Conservation (phyloP, 2,329 filamentous ascomycete genomes). For the Aureobasidium mangrovei region DNA sequence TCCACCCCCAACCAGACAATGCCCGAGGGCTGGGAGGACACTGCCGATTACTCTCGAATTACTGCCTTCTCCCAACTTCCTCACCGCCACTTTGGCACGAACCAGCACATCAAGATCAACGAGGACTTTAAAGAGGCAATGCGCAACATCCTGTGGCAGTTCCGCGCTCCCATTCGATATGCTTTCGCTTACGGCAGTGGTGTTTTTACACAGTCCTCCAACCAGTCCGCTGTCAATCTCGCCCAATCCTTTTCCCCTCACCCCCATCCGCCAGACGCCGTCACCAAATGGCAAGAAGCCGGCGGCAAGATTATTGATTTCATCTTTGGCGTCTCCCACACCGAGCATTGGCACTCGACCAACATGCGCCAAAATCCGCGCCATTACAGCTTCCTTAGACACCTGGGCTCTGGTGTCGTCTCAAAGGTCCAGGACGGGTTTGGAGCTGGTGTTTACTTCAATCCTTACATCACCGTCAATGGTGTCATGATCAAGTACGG, state of each 20-base stretch:
- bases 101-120: slow-evolving; percentile 94
- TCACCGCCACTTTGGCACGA: slow-evolving; percentile 76
- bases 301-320: slow-evolving; percentile 97
- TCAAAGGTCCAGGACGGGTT: slow-evolving; percentile 77
- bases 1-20: slow-evolving; percentile 25
- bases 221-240: slow-evolving; percentile 30
- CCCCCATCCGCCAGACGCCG: slow-evolving; percentile 69
- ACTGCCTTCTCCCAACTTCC: slow-evolving; percentile 68
- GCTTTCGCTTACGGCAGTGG: slow-evolving; percentile 96
- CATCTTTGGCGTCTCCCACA: slow-evolving; percentile 89
- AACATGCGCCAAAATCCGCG: slow-evolving; percentile 82
- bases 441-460: slow-evolving; percentile 95
- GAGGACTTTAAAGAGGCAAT: slow-evolving; percentile 89
- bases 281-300: slow-evolving; percentile 77
- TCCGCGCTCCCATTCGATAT: slow-evolving; percentile 87
- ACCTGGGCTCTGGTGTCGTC: slow-evolving; percentile 75
- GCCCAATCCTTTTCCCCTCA: slow-evolving; percentile 57
- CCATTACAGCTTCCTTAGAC: slow-evolving; percentile 83
- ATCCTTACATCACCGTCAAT: slow-evolving; percentile 89
- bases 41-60: slow-evolving; percentile 57
- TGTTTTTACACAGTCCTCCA: slow-evolving; percentile 71
- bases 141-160: slow-evolving; percentile 80
- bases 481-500: slow-evolving; percentile 97
- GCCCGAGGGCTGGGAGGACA: slow-evolving; percentile 63
- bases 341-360: slow-evolving; percentile 92